Evolutionary conservation across 192 early-diverging fungal genomes (phyloP).

Genomic region (Gryganskiella cystojenkinii): DNA sequence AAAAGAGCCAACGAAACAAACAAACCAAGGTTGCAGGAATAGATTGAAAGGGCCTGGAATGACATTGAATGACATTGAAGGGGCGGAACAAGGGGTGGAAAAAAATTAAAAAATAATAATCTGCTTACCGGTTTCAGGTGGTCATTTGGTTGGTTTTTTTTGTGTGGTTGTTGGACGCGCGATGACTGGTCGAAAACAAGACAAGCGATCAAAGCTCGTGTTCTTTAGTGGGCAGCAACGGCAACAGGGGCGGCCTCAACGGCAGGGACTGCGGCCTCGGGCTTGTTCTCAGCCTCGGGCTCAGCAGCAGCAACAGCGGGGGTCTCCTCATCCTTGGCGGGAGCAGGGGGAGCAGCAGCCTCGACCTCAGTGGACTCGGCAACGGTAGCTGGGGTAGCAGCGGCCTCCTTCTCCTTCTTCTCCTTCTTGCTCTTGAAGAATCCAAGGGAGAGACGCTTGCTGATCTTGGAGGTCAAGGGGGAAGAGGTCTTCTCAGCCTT

Average conservation of each 20-base stretch:
- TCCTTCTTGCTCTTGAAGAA: conserved; percentile 48
- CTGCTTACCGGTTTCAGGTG: not conserved
- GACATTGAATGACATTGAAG: too few species aligned
- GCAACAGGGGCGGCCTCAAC: conserved; percentile 10
- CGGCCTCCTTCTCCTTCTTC: conserved; percentile 23
- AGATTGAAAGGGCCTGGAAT: too few species aligned
- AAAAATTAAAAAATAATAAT: too few species aligned
- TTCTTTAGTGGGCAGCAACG: conserved; percentile 12
- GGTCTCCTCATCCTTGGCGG: conserved; percentile 11
- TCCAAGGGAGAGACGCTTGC: conserved; percentile 44
- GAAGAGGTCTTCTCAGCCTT: conserved; percentile 34
- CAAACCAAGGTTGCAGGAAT: too few species aligned
- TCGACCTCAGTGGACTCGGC: conserved; percentile 15
- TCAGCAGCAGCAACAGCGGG: conserved; percentile 7
- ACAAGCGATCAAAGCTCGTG: not conserved
- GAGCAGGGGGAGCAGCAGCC: conserved; percentile 19
- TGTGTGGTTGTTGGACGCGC: too few species aligned
- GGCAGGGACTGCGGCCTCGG: conserved; percentile 18
- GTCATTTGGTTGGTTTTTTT: not conserved
- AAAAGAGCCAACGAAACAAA: too few species aligned
- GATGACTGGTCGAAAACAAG: not conserved
- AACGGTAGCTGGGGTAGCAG: not conserved
- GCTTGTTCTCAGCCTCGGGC: conserved; percentile 5
- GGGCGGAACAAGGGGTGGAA: too few species aligned
- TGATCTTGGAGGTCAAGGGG: conserved; percentile 26